Percentiles rank a stretch among this genome's conserved stretches.
These are phyloP conservation scores for Lachancea meyersii DNA, from an alignment of 805 yeast genomes.

Conservation along the genomic window DNA sequence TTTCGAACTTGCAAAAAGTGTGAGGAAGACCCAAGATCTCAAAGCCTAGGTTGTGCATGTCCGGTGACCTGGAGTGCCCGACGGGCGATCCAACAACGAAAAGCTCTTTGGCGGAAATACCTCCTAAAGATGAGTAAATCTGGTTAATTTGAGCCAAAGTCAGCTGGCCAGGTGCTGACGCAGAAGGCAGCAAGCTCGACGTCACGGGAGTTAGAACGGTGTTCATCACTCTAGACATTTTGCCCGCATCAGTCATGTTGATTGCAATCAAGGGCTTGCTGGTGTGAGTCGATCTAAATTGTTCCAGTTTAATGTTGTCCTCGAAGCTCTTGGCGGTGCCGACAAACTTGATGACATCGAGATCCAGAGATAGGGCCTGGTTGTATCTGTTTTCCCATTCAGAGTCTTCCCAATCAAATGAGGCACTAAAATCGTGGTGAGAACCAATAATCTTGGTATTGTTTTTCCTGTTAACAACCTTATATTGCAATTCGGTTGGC, in stretches of 20 bases:
- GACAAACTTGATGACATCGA: conserved; percentile 76
- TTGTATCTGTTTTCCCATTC: conserved; percentile 73
- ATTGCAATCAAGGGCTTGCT: conserved; percentile 67
- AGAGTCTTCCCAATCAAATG: conserved; percentile 54
- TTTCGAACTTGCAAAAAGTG: conserved; percentile 58
- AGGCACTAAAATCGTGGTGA: conserved; percentile 67
- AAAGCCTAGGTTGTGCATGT: conserved; percentile 77
- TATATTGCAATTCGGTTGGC: conserved; percentile 49
- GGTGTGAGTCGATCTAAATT: conserved; percentile 53
- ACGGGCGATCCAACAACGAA: conserved; percentile 80
- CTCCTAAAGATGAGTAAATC: conserved; percentile 54
- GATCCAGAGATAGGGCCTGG: conserved; percentile 57
- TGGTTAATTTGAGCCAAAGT: conserved; percentile 59
- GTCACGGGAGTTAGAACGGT: conserved; percentile 77
- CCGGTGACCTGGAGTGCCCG: conserved; percentile 83
- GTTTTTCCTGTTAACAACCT: conserved; percentile 47
- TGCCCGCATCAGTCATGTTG: conserved; percentile 74
- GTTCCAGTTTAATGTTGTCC: conserved; percentile 69
- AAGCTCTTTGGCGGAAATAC: conserved; percentile 49
- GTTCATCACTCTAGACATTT: conserved; percentile 73
- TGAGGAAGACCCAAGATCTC: conserved; percentile 72
- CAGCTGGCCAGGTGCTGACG: conserved; percentile 79
- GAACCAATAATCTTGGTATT: conserved; percentile 75
- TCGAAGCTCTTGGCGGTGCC: conserved; percentile 59
- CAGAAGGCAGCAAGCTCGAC: conserved; percentile 55